These are phyloP conservation scores for Phyllosticta capitalensis DNA, from an alignment of 2,329 filamentous ascomycete genomes.

Conservation along the genomic window DNA sequence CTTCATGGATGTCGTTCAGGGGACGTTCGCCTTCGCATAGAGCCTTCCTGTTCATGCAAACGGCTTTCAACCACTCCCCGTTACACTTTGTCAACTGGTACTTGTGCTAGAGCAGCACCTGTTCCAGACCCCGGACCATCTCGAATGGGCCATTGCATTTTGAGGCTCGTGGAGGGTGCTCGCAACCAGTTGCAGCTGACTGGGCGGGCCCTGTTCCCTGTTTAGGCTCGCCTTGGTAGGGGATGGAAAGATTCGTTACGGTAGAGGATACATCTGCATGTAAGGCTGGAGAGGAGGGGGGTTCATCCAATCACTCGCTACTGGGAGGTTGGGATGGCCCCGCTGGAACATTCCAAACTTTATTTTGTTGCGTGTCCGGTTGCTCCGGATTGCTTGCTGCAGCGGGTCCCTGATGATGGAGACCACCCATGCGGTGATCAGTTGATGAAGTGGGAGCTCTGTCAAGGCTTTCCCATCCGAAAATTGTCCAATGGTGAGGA, in stretches of 20 bases:
- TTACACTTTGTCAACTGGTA: not conserved
- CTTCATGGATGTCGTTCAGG: not conserved
- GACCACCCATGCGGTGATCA: not conserved
- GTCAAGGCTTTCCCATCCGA: not conserved
- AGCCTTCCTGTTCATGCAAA: not conserved
- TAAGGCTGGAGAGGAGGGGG: not conserved
- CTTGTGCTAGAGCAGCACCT: not conserved
- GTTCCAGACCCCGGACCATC: not conserved
- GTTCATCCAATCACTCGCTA: not conserved
- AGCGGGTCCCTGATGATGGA: not conserved
- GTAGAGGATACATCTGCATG: not conserved
- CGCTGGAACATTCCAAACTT: not conserved
- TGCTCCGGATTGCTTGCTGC: not conserved
- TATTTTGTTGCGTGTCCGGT: not conserved
- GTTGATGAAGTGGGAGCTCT: not conserved
- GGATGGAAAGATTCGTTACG: not conserved
- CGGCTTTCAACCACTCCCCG: not conserved
- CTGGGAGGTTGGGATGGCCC: not conserved
- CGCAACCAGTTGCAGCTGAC: not conserved
- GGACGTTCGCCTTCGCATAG: not conserved
- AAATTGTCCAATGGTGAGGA: not conserved
- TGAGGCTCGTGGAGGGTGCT: not conserved
- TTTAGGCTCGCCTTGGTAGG: not conserved
- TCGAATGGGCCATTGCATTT: not conserved
- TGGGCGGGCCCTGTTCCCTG: not conserved